phyloP scores from a whole-genome alignment of 768 basidiomycete genomes.

The Russula griseocarnosa region DNA sequence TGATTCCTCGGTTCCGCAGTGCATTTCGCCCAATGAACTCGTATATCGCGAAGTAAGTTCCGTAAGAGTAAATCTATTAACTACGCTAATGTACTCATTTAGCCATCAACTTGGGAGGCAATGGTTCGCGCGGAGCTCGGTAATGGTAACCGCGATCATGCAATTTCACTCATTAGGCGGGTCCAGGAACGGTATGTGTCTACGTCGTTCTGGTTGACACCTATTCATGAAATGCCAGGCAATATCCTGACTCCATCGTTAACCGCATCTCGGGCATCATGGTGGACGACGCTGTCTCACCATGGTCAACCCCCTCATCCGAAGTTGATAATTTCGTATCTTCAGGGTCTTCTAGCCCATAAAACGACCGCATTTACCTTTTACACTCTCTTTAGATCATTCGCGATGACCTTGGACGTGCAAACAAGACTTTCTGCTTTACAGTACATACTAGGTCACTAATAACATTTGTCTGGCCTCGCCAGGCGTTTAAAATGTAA shows the following conservation, averaged over 20 bases:
- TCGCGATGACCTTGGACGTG: background rate
- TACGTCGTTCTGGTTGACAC: background rate
- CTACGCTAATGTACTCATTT: slow-evolving; percentile 14
- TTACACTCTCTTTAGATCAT: background rate
- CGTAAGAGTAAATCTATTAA: background rate
- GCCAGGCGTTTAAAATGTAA: slow-evolving; percentile 21
- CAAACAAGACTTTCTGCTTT: background rate
- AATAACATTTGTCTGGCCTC: slow-evolving; percentile 9
- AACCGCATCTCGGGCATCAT: slow-evolving; percentile 77
- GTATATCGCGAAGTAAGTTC: slow-evolving; percentile 76
- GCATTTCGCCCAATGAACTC: slow-evolving; percentile 46
- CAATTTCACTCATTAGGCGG: slow-evolving; percentile 63
- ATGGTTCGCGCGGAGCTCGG: slow-evolving; percentile 93
- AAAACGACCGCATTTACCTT: background rate
- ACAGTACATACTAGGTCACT: slow-evolving; percentile 8
- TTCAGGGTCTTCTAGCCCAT: slow-evolving; percentile 19
- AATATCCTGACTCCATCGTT: slow-evolving; percentile 74
- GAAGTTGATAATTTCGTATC: slow-evolving; percentile 8
- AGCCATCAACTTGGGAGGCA: slow-evolving; percentile 92
- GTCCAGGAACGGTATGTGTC: slow-evolving; percentile 62
- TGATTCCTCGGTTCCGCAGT: slow-evolving; percentile 39
- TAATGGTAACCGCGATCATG: slow-evolving; percentile 66
- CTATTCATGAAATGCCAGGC: slow-evolving; percentile 39
- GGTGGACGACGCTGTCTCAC: slow-evolving; percentile 60
- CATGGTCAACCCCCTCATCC: slow-evolving; percentile 35